These are phyloP conservation scores for Soucietia sequanensis DNA, from an alignment of 805 yeast species.

Conservation along the genomic window DNA sequence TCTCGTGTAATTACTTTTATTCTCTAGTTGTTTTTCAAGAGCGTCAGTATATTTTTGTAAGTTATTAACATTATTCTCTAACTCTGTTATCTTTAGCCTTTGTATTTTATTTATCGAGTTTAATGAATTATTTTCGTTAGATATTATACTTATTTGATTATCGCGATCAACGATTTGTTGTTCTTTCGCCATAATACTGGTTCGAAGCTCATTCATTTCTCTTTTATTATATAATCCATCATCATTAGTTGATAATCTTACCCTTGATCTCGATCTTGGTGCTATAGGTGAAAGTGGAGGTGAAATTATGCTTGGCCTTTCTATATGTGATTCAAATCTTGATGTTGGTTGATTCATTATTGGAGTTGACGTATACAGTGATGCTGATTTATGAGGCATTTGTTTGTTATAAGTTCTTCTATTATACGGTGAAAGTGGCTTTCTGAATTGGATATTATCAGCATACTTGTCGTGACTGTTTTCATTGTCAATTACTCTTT, in stretches of 20 bases:
- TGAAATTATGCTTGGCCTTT: no score
- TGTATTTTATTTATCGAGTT: slow-evolving; percentile 6
- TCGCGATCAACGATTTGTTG: slow-evolving; percentile 14
- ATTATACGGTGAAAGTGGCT: slow-evolving; percentile 3
- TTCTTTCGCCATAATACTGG: slow-evolving; percentile 6
- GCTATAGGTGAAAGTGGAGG: no score
- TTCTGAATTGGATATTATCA: no score
- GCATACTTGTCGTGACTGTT: no score
- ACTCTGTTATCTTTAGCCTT: slow-evolving; percentile 10
- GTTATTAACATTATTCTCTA: slow-evolving; percentile 15
- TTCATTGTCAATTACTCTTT: slow-evolving; percentile 1
- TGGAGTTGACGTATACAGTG: no score
- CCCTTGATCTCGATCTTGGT: slow-evolving; percentile 1
- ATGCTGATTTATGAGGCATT: no score
- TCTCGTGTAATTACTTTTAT: slow-evolving; percentile 1
- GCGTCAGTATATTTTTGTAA: slow-evolving; percentile 14
- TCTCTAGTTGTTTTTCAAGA: slow-evolving; percentile 14
- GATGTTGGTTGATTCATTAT: neutral
- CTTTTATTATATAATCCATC: neutral
- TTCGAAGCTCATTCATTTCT: no score
- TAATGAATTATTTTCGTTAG: slow-evolving; percentile 10
- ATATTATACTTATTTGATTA: slow-evolving; percentile 5
- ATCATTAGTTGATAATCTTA: neutral
- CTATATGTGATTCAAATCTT: neutral
- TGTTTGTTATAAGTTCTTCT: neutral